Evolutionary conservation across 2,329 filamentous ascomycete species (phyloP).

Genomic region (Zymoseptoria passerinii): DNA sequence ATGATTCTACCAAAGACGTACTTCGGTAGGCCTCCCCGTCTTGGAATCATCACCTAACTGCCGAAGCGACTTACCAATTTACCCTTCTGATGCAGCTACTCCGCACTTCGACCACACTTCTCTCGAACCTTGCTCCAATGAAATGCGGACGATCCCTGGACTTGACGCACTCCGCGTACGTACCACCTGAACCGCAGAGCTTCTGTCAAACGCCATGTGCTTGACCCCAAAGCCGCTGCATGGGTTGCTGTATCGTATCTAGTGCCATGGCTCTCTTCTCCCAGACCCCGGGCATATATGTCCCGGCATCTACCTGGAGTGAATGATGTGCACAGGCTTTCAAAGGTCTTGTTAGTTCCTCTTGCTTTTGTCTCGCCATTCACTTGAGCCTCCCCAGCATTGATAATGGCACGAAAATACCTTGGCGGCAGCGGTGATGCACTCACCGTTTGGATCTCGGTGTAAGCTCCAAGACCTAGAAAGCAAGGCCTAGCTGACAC

Average conservation of each 20-base stretch:
- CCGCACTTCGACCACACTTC: not conserved
- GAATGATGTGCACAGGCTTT: not conserved
- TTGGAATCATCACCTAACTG: not conserved
- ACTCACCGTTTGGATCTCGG: conserved; percentile 46
- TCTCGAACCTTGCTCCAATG: not conserved
- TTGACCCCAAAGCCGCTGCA: not conserved
- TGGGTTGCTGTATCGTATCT: not conserved
- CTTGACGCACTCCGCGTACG: not conserved
- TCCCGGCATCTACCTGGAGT: not conserved
- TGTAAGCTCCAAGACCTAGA: conserved; percentile 18
- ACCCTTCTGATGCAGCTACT: not conserved
- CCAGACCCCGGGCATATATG: not conserved
- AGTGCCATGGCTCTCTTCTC: not conserved
- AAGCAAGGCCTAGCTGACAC: not conserved
- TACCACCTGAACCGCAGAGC: not conserved
- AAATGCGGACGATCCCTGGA: not conserved
- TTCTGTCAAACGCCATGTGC: not conserved
- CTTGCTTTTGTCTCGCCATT: not conserved
- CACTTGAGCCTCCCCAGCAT: not conserved
- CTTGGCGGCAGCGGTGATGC: conserved; percentile 44
- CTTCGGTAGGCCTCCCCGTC: not conserved
- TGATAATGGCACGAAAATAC: conserved; percentile 39
- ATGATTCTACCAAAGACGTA: not conserved
- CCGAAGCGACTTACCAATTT: not conserved
- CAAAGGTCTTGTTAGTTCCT: not conserved